Evolutionary conservation across 495 filamentous ascomycete species (phyloP).

Genomic region (Lasiosphaeris hirsuta): DNA sequence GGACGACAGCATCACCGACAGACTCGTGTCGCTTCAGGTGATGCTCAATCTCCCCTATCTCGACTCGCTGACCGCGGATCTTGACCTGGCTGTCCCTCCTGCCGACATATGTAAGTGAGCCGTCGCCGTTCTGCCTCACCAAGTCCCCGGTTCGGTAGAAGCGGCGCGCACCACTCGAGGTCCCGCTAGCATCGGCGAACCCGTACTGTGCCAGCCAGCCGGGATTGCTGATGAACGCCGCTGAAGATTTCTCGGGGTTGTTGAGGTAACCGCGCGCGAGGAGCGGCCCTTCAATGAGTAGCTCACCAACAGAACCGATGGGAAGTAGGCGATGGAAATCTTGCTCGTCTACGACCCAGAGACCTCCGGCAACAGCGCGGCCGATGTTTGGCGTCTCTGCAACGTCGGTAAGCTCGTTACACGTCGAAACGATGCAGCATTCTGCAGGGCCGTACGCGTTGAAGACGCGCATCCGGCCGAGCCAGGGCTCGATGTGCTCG

Average conservation of each 20-base stretch:
- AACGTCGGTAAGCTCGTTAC: conserved; percentile 8
- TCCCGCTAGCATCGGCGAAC: conserved; percentile 1
- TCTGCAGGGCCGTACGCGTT: conserved; percentile 29
- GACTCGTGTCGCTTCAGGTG: no score
- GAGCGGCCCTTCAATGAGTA: conserved; percentile 64
- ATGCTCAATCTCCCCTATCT: conserved; percentile 55
- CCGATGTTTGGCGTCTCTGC: conserved; percentile 24
- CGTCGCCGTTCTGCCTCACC: conserved; percentile 53
- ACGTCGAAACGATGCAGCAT: conserved; percentile 24
- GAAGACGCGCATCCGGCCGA: conserved; percentile 16
- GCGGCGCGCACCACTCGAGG: not conserved
- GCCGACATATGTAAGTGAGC: conserved; percentile 49
- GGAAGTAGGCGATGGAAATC: conserved; percentile 56
- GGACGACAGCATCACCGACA: no score
- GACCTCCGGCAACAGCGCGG: conserved; percentile 10
- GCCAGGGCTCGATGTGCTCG: conserved; percentile 18
- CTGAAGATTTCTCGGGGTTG: conserved; percentile 53
- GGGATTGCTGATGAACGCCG: conserved; percentile 44
- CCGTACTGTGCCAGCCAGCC: no score
- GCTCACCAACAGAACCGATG: conserved; percentile 69
- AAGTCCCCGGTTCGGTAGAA: conserved; percentile 62
- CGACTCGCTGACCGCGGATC: conserved; percentile 39
- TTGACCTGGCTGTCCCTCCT: conserved; percentile 38
- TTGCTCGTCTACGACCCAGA: conserved; percentile 57
- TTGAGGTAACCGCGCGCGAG: conserved; percentile 66